Evolutionary conservation across 108 stramenopile genomes (phyloP), one percentile per base, ranked within the genome.

Genomic region (Epithemia pelagica): DNA sequence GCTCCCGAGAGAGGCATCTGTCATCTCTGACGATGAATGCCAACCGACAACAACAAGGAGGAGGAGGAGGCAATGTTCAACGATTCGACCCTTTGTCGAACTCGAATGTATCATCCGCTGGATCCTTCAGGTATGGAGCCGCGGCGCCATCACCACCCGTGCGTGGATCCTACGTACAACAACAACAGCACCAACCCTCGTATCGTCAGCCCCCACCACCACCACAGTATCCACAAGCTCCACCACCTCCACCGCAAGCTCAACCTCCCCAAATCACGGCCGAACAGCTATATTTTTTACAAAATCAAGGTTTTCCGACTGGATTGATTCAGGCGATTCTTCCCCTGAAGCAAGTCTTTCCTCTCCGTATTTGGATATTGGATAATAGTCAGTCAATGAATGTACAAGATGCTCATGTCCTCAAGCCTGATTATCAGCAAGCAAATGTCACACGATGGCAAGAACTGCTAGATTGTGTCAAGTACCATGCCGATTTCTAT

Each of bases 401-500:
- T 58, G 66, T 67, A 1, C 22, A 22, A 20, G 66, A 67, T 20
- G 32, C 30, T 32, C 66, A 67, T 31, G 19, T 22, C 8, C 57
- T 67, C 32, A 46, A 46, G 37, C 37, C 37, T 5, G 37, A 46
- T 46, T 46, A 46, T 46, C 37, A 46, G 15, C 37, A 57, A 57
- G n/a, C 21, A 3, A 23, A 27, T 21, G 56, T 57, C 65, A 85
- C 83, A 5, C 74, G 92, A 58, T 90, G 89, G 92, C 80, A 84
- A 46, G 92, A 90, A 68, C 61, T 89, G 28, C 57, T 57, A 54
- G 84, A 86, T 59, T 80, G 82, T 55, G 72, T 91, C 21, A 54
- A 29, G 23, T 88, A 85, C 64, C 88, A 90, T 67, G 82, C 76
- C 7, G 78, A 87, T 57, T 68, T 90, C 65, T 74, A 87, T 10